These are phyloP conservation scores for Westerdykella aurantiaca DNA, from an alignment of 2,329 filamentous ascomycete species.

Conservation along the genomic window DNA sequence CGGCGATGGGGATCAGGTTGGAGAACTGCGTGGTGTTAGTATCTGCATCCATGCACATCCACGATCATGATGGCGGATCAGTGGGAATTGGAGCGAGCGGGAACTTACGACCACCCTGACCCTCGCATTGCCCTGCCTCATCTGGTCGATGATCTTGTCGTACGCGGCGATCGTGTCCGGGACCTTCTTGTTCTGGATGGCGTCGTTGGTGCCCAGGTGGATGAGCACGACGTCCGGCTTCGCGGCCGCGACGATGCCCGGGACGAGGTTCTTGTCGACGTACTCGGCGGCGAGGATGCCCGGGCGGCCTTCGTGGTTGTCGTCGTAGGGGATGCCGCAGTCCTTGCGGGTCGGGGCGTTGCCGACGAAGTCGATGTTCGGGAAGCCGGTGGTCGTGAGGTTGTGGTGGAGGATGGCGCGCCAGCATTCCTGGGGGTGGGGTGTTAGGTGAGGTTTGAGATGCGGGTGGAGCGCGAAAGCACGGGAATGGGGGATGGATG, in stretches of 20 bases:
- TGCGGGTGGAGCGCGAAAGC: not conserved
- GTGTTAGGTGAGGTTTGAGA: not conserved
- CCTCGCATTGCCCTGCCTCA: conserved; percentile 38
- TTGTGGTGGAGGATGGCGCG: conserved; percentile 29
- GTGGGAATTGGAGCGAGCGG: too few relatives aligned
- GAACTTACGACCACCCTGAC: conserved; percentile 37
- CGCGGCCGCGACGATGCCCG: conserved; percentile 36
- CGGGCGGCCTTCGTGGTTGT: conserved; percentile 43
- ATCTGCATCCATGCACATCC: too few relatives aligned
- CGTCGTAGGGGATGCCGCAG: conserved; percentile 38
- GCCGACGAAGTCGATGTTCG: conserved; percentile 34
- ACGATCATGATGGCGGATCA: too few relatives aligned
- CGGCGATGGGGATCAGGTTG: conserved; percentile 24
- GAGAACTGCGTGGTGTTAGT: conserved; percentile 11
- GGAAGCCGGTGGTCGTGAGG: conserved; percentile 18
- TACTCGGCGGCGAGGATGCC: conserved; percentile 39
- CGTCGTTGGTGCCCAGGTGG: conserved; percentile 44
- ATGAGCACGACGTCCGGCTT: conserved; percentile 44
- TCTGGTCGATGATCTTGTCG: conserved; percentile 37
- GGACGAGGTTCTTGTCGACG: conserved; percentile 35
- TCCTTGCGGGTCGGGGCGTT: conserved; percentile 23
- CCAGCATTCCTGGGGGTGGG: conserved; percentile 29
- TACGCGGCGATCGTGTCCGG: conserved; percentile 37
- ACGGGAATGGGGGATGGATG: not conserved
- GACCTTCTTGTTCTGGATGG: conserved; percentile 31